Evolutionary conservation across 2,329 filamentous ascomycete species (phyloP), one percentile per base, ranked within the genome.

Genomic region (Aspergillus novofumigatus): DNA sequence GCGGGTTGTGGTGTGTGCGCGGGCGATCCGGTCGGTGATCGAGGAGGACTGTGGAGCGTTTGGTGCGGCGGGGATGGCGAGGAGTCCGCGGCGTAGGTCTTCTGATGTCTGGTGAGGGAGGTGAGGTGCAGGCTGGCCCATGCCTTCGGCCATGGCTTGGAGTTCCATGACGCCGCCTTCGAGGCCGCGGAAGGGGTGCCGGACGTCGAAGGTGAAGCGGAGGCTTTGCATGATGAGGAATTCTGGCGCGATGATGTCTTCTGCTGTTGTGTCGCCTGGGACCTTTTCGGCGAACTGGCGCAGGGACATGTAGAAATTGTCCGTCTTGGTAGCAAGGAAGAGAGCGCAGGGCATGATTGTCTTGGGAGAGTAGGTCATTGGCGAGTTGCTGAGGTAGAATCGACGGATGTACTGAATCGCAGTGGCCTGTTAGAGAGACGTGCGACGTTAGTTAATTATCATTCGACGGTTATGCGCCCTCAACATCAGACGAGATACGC

Each of bases 331-430:
- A 9, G 92, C 92, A 62, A 99, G 90, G 79, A 95, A 97, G 54
- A 99, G 83, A 38, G 90, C 91, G 29, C 92, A 94, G 70, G 92
- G 91, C 71, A 96, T 86, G 64, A 97, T 89, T 61, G 91, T 87
- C 60, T 90, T 89, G 0, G 92, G 93, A 60, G 93, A 90, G 72
- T 99, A 97, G 29, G 92, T 96, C 90, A 97, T 96, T 68, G 92
- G 86, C 44, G 90, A 95, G 76, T 97, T 96, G 69, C 90, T 93
- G 41, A 96, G 83, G 78, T 97, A 99, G 81, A 99, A 97, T 57
- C 94, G 89, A 55, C 91, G 89, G 59, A 99, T 83, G 72, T 95
- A 97, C 69, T 95, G 86, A 59, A 93, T 89, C 3, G 91, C 91
- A 6, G 92, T 96, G 26, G 89, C 86, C 82, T 86, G 52, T 56